Evolutionary conservation across 2,329 filamentous ascomycete species (phyloP).

Genomic region (Fusarium agapanthi): DNA sequence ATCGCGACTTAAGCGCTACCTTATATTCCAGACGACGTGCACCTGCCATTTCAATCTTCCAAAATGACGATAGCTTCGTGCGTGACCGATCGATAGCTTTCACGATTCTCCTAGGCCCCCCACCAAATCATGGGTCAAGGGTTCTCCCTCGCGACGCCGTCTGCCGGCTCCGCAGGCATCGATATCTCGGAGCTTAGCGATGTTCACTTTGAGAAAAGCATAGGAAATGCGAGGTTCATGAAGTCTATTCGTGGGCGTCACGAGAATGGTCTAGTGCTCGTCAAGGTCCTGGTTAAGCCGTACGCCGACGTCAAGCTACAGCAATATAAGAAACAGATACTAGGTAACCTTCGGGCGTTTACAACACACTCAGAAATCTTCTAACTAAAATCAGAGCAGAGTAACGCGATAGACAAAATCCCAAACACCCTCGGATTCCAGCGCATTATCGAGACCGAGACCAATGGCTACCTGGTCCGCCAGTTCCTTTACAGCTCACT

Average conservation of each 20-base stretch:
- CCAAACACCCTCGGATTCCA: conserved; percentile 93
- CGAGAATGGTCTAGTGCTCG: conserved; percentile 88
- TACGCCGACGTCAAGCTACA: conserved; percentile 83
- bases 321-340: conserved; percentile 79
- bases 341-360: conserved; percentile 61
- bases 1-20: neutral
- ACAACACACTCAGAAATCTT: too few species aligned
- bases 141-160: conserved; percentile 91
- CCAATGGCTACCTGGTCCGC: conserved; percentile 89
- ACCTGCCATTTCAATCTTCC: neutral
- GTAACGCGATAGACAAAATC: conserved; percentile 79
- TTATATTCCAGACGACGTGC: neutral
- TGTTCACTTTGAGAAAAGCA: conserved; percentile 88
- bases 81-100: conserved; percentile 38
- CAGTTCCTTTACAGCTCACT: conserved; percentile 97
- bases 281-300: conserved; percentile 95
- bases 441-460: conserved; percentile 88
- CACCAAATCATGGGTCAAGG: conserved; percentile 83
- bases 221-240: conserved; percentile 94
- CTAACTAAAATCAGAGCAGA: conserved; percentile 69
- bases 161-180: conserved; percentile 90
- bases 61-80: conserved; percentile 39
- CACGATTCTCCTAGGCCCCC: conserved; percentile 27
- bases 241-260: conserved; percentile 93
- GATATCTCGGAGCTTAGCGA: conserved; percentile 93